Base-by-base conservation (phyloP, 192 early-diverging fungal genomes). In the Haplosporangium gracile region DNA sequence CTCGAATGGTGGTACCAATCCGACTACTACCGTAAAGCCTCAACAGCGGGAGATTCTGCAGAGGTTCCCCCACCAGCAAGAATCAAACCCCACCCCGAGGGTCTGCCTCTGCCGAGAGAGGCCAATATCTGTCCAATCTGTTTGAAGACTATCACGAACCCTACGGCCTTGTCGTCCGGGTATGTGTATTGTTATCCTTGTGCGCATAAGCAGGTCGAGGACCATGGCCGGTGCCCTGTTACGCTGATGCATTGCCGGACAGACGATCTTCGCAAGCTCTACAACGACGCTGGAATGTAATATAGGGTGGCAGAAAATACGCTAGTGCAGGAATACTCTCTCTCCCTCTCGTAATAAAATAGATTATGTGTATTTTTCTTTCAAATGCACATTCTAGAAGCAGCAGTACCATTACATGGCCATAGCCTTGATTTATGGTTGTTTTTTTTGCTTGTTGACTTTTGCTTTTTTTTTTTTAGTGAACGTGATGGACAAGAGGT, bases 101-200 rank as follows among this genome's bases (percentile, higher is more conserved):
- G 97, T n/a, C 70, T 94, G 34, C 85, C 91, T 3, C 71, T 98
- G 2, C 97, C 98, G 1, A 88, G 88, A 16, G 93, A 94, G 73
- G 91, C 93, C 40, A 90, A 93, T n/a, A 88, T 92, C 2, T 99
- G 98, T 79, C 95, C 97, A 1, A 78, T 99, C 22, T 99, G 98
- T 85, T 70, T 82, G 15, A 81, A 88, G 32, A 87, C 85, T 16
- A 91, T 97, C 74, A 95, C 93, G 39, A 99, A 99, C 85, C 95
- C 97, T 7, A 95, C 98, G 11, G 95, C 96, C 68, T 82, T 97
- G 38, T 90, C 95, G 20, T 93, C 97, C 11, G 98, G 98, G 20
- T 98, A 97, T 80, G 97, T 97, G 18, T 98, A 95, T 76, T 99
- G 98, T 88, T 99, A 99, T 86, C 94, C 95, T 10, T 99, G 97